Base-by-base conservation (phyloP, 1,139 yeast species). In the Tardiomyces digboiensis region DNA sequence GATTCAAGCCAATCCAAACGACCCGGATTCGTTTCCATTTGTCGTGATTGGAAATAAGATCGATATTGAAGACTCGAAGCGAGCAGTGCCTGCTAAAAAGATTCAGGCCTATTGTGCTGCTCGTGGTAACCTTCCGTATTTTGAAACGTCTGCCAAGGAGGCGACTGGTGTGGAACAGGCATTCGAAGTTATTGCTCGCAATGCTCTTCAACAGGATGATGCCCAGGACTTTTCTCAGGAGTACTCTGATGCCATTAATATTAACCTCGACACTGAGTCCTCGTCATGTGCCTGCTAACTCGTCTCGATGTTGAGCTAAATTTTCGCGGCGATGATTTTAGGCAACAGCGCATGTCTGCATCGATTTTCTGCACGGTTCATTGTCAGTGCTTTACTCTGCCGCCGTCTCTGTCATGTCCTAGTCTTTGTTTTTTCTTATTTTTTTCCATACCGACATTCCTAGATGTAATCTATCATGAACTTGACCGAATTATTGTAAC, bases 21-120 rank as follows among this genome's bases (percentile, higher is more conserved):
- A 91, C 57, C 97, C 97, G 1, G 96, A 86, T 52, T 86, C 83
- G 56, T 91, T 91, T 72, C 97, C 97, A 2, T 91, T 91, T 65
- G 93, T 89, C 46, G 85, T 89, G 44, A 75, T 91, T 58, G 98
- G 97, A 43, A 91, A 91, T 66, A 91, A 91, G 70, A 80, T 91
- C 47, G 98, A 91, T 63, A 87, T 87, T 37, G 97, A 91, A 59
- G 98, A 91, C 56, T 74, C 82, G 53, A 87, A 88, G 66, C 80
- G 95, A 55, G 80, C 81, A 43, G 87, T 91, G 3, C 78, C 84
- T 23, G 74, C 80, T 42, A 88, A 89, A 66, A 83, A 87, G 59
- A 94, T 95, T 40, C 83, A 82, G 59, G 82, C 85, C 46, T 78
- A 87, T 64, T 88, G 96, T 55, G 82, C 80, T 50, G 83, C 83